phyloP scores from a whole-genome alignment of 2,329 filamentous ascomycete species.

The Cladosporium sp. region DNA sequence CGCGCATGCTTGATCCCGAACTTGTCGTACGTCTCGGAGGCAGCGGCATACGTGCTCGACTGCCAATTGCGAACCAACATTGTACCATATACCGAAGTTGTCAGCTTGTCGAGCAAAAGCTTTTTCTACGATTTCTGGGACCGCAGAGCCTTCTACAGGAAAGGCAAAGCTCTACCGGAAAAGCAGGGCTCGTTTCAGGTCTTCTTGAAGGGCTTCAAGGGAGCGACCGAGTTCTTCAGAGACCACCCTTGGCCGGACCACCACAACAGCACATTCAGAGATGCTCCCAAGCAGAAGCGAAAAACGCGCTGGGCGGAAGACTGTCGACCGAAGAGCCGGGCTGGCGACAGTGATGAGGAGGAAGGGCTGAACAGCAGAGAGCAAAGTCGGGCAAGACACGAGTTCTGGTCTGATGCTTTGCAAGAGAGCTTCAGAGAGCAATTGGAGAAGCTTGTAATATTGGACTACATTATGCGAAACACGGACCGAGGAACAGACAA shows the following conservation, averaged over 20 bases:
- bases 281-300: slow-evolving; percentile 62
- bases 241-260: slow-evolving; percentile 98
- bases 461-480: slow-evolving; percentile 99
- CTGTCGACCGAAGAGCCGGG: slow-evolving; percentile 61
- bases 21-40: slow-evolving; percentile 94
- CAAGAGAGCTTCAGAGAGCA: slow-evolving; percentile 93
- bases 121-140: slow-evolving; percentile 99
- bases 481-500: slow-evolving; percentile 95
- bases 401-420: slow-evolving; percentile 79
- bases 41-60: slow-evolving; percentile 92
- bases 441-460: slow-evolving; percentile 90
- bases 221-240: slow-evolving; percentile 89
- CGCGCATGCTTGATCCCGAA: slow-evolving; percentile 94
- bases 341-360: slow-evolving; percentile 50
- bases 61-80: slow-evolving; percentile 81
- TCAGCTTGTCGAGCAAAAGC: slow-evolving; percentile 88
- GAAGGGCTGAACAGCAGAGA: slow-evolving; percentile 35
- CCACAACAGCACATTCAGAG: slow-evolving; percentile 57
- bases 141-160: slow-evolving; percentile 77
- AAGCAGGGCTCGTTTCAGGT: slow-evolving; percentile 97
- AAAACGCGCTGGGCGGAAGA: slow-evolving; percentile 76
- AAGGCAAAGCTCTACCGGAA: slow-evolving; percentile 76
- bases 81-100: slow-evolving; percentile 94
- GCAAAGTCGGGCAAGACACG: slow-evolving; percentile 41
- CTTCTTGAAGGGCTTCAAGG: slow-evolving; percentile 93